A percentile compares a stretch with the other conserved stretches of the same genome.
These are phyloP conservation scores for Candida bentonensis DNA, from an alignment of 805 yeast species.

Conservation along the genomic window DNA sequence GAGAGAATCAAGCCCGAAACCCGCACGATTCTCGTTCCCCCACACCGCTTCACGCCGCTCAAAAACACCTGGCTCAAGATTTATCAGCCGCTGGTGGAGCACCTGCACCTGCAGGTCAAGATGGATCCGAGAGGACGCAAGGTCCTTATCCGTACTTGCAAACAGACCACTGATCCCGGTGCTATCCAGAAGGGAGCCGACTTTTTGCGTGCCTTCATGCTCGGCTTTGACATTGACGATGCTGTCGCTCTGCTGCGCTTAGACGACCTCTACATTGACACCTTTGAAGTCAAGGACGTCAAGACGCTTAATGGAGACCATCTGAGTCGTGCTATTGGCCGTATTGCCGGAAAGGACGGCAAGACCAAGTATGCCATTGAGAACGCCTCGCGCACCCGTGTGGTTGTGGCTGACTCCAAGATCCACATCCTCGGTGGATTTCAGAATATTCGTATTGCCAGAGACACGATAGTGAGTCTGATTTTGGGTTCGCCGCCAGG, in stretches of 20 bases:
- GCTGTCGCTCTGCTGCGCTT: constrained; percentile 87
- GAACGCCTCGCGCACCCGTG: constrained; percentile 95
- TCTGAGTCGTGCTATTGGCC: constrained; percentile 95
- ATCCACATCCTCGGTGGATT: constrained; percentile 96
- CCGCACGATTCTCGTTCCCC: constrained; percentile 88
- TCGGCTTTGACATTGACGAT: constrained; percentile 95
- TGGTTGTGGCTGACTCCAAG: constrained; percentile 91
- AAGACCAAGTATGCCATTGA: constrained; percentile 97
- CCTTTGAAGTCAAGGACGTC: constrained; percentile 93
- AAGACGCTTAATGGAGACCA: constrained; percentile 94
- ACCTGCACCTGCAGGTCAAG: constrained; percentile 85
- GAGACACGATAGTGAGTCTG: constrained; percentile 88
- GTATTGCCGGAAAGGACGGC: constrained; percentile 99
- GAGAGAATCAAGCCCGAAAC: constrained; percentile 66
- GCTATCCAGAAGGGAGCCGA: constrained; percentile 98
- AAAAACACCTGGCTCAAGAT: constrained; percentile 85
- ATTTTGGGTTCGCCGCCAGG: constrained; percentile 98
- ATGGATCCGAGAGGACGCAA: constrained; percentile 74
- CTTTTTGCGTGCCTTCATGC: constrained; percentile 84
- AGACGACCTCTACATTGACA: constrained; percentile 92
- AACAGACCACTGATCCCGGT: constrained; percentile 75
- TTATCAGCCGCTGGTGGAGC: constrained; percentile 92
- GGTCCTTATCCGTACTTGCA: constrained; percentile 76
- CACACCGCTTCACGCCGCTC: constrained; percentile 92
- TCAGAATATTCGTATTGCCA: constrained; percentile 95